phyloP scores from a whole-genome alignment of 768 basidiomycete genomes.

The Leccinum boreale region DNA sequence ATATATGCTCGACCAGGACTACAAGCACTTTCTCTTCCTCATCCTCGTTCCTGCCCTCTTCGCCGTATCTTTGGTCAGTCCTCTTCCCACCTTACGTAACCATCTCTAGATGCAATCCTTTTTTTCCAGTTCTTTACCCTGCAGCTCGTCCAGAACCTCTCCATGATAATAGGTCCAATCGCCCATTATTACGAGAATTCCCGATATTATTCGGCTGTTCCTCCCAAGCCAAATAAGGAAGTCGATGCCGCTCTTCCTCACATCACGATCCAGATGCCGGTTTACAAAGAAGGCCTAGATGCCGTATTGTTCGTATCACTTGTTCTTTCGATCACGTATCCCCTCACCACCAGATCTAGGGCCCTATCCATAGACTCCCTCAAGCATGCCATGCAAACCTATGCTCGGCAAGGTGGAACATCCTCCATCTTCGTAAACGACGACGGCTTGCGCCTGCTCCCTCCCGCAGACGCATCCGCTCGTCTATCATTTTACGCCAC shows the following conservation, averaged over 20 bases:
- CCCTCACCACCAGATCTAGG: constrained; percentile 15
- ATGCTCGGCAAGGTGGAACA: constrained; percentile 63
- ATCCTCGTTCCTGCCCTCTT: constrained; percentile 41
- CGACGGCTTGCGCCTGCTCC: constrained; percentile 55
- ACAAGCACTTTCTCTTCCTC: constrained; percentile 41
- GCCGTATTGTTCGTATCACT: constrained; percentile 42
- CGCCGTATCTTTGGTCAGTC: constrained; percentile 42
- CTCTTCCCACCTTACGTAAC: constrained; percentile 1
- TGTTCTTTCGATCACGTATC: background rate
- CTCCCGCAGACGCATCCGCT: constrained; percentile 42
- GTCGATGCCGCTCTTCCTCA: constrained; percentile 46
- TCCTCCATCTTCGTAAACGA: constrained; percentile 60
- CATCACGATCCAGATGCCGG: constrained; percentile 54
- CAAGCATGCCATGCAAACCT: constrained; percentile 60
- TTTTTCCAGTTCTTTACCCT: constrained; percentile 36
- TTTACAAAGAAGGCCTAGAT: constrained; percentile 55
- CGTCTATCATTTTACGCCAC: constrained; percentile 53
- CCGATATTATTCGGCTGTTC: constrained; percentile 49
- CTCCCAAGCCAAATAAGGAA: constrained; percentile 40
- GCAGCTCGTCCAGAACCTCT: constrained; percentile 37
- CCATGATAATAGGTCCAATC: constrained; percentile 48
- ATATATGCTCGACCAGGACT: constrained; percentile 45
- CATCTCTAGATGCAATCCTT: constrained; percentile 9
- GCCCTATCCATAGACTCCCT: constrained; percentile 51
- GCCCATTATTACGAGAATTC: constrained; percentile 50